These are phyloP conservation scores for Tolypocladium ophioglossoides DNA, from an alignment of 2,329 filamentous ascomycete species.

Conservation along the genomic window DNA sequence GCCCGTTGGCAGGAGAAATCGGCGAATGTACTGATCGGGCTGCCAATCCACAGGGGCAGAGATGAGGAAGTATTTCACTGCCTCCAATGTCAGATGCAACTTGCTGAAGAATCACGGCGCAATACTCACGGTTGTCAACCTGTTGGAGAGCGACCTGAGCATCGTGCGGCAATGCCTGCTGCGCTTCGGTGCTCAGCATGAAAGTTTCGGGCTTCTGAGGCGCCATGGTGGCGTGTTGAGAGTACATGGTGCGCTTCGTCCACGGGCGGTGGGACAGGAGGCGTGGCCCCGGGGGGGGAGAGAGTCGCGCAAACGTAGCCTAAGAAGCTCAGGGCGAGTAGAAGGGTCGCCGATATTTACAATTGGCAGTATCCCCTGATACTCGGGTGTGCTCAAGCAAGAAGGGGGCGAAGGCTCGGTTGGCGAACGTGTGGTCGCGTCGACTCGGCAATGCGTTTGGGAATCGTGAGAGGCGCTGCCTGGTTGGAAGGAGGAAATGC, in stretches of 20 bases:
- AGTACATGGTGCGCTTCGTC: slow-evolving; percentile 52
- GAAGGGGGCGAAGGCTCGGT: neutral
- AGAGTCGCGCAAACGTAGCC: neutral
- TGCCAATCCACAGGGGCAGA: slow-evolving; percentile 98
- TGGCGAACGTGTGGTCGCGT: neutral
- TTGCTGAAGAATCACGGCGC: neutral
- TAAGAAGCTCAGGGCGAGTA: neutral
- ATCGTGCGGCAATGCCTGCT: slow-evolving; percentile 91
- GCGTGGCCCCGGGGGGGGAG: neutral
- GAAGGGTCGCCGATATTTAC: slow-evolving; percentile 5
- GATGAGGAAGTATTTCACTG: slow-evolving; percentile 99
- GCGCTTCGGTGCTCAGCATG: slow-evolving; percentile 93
- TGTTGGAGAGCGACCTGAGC: slow-evolving; percentile 95
- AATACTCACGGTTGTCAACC: slow-evolving; percentile 80
- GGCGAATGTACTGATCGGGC: slow-evolving; percentile 88
- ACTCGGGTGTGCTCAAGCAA: neutral
- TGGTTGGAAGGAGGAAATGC: slow-evolving; percentile 9
- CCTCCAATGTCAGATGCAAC: neutral
- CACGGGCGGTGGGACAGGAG: slow-evolving; percentile 5
- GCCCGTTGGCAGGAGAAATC: slow-evolving; percentile 90
- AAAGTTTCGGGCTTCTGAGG: slow-evolving; percentile 98
- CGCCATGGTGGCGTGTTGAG: slow-evolving; percentile 78
- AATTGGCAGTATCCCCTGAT: neutral
- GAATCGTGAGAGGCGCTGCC: slow-evolving; percentile 21
- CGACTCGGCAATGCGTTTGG: neutral